Evolutionary conservation across 2,329 filamentous ascomycete genomes (phyloP).

Genomic region (Aspergillus brasiliensis): DNA sequence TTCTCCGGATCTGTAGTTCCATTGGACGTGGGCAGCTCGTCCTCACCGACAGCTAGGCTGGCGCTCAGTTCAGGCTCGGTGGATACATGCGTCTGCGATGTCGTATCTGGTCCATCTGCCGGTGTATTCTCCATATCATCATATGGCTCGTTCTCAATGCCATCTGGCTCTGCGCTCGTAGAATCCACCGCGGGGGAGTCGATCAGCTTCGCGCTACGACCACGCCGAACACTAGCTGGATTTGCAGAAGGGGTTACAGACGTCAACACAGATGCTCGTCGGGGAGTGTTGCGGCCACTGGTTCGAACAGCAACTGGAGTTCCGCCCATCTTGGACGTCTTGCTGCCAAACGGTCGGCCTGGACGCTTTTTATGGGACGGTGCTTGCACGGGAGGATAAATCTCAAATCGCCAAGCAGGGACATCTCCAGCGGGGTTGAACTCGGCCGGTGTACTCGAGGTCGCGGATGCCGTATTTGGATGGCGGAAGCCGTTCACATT

Average conservation of each 20-base stretch:
- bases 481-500: constrained; percentile 33
- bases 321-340: constrained; percentile 25
- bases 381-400: constrained; percentile 46
- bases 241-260: constrained; percentile 33
- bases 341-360: constrained; percentile 42
- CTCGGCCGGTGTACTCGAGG: constrained; percentile 16
- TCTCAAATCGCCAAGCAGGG: constrained; percentile 46
- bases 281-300: constrained; percentile 41
- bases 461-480: constrained; percentile 16
- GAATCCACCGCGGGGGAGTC: constrained; percentile 34
- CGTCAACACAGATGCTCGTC: constrained; percentile 32
- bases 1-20: constrained; percentile 13
- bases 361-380: constrained; percentile 39
- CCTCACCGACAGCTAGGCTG: constrained; percentile 31
- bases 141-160: constrained; percentile 21
- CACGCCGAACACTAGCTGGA: constrained; percentile 34
- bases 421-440: constrained; percentile 39
- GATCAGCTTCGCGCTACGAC: constrained; percentile 37
- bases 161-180: constrained; percentile 26
- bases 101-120: constrained; percentile 6
- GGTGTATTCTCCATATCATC: constrained; percentile 13
- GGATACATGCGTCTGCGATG: constrained; percentile 5
- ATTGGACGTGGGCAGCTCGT: constrained; percentile 12
- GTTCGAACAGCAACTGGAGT: constrained; percentile 39
- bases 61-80: constrained; percentile 17